phyloP scores from a whole-genome alignment of 2,329 filamentous ascomycete genomes.

The Proliferodiscus dingleyae region DNA sequence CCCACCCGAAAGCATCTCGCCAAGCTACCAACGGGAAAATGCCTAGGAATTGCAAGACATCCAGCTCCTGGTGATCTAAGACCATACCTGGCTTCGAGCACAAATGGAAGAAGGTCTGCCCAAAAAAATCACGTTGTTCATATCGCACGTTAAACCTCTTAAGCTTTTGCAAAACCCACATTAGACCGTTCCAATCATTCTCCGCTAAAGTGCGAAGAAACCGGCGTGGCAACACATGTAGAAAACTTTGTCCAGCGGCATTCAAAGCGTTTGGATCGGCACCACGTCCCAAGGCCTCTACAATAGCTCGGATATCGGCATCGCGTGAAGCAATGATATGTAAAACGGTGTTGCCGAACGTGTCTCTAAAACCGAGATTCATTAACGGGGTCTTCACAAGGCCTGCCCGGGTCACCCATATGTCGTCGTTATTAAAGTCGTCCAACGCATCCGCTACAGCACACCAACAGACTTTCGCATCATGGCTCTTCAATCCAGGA shows the following conservation, averaged over 20 bases:
- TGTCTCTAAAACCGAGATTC: conserved; percentile 10
- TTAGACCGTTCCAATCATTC: conserved; percentile 4
- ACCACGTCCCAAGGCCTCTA: conserved; percentile 8
- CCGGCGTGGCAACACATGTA: conserved; percentile 9
- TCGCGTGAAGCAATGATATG: conserved; percentile 17
- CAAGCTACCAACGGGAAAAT: not conserved
- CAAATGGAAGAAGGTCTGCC: conserved; percentile 8
- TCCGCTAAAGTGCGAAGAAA: conserved; percentile 5
- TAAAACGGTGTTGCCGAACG: conserved; percentile 42
- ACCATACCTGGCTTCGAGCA: not conserved
- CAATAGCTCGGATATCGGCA: conserved; percentile 8
- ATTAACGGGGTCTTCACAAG: not conserved
- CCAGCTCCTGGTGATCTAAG: not conserved
- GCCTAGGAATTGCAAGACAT: not conserved
- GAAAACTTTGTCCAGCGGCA: conserved; percentile 15
- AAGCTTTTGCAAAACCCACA: conserved; percentile 8
- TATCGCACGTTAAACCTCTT: conserved; percentile 9
- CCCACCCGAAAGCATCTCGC: conserved; percentile 5
- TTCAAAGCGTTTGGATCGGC: conserved; percentile 33
- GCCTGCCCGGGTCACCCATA: conserved; percentile 1
- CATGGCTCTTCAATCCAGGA: conserved; percentile 1
- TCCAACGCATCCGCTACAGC: not conserved
- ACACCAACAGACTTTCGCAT: conserved; percentile 3
- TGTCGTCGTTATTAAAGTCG: not conserved
- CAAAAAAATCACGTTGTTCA: conserved; percentile 13